Percentiles rank a stretch among this genome's conserved stretches.
These are phyloP conservation scores for Tolypocladium tundrense DNA, from an alignment of 2,329 filamentous ascomycete genomes.

Conservation along the genomic window DNA sequence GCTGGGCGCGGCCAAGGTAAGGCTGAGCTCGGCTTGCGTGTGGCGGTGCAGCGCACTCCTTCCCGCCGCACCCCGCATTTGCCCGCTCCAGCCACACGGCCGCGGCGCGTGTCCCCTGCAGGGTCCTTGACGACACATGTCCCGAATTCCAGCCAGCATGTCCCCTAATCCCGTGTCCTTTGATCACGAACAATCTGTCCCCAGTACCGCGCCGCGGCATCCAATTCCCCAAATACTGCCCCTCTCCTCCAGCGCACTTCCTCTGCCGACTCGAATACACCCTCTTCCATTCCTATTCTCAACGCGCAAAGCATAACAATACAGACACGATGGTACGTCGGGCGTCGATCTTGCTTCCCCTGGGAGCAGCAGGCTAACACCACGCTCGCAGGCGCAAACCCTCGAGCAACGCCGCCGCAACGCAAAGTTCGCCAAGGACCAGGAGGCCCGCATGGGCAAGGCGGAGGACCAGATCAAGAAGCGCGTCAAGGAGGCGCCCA, in stretches of 20 bases:
- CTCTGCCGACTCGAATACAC: not conserved
- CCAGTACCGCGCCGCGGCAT: not conserved
- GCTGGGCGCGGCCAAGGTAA: not conserved
- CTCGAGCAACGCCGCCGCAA: constrained; percentile 75
- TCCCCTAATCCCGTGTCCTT: not conserved
- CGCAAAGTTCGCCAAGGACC: constrained; percentile 63
- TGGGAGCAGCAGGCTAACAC: not conserved
- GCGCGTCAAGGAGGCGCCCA: constrained; percentile 40
- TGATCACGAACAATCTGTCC: not conserved
- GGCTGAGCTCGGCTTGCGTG: not conserved
- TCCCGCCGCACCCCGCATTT: not conserved
- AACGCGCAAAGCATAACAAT: not conserved
- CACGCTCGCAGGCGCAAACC: constrained; percentile 58
- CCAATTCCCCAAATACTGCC: not conserved
- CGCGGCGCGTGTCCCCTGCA: not conserved
- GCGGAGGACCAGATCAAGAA: constrained; percentile 55
- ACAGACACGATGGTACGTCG: constrained; percentile 3
- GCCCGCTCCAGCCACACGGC: not conserved
- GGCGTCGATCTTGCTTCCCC: not conserved
- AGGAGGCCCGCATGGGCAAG: constrained; percentile 68
- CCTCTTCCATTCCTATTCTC: no score
- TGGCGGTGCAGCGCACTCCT: not conserved
- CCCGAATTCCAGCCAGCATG: constrained; percentile 10
- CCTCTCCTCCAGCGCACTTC: not conserved
- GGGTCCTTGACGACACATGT: constrained; percentile 18